These are phyloP conservation scores for Phylloporus scabripes DNA, from an alignment of 768 basidiomycete species.

Conservation along the genomic window DNA sequence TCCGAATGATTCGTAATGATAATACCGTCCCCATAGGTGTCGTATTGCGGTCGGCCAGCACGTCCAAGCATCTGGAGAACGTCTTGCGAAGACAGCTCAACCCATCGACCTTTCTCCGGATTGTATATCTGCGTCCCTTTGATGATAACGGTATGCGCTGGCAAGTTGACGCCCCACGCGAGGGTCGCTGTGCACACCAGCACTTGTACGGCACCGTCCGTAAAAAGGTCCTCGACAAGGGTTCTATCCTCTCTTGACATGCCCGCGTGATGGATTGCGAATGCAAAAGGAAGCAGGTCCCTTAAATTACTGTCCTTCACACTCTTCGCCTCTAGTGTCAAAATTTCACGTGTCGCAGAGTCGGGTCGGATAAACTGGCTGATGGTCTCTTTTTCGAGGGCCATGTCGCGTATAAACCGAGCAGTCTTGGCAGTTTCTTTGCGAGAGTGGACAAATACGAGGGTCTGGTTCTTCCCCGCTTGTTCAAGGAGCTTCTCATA, in stretches of 20 bases:
- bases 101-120: constrained; percentile 97
- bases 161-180: constrained; percentile 98
- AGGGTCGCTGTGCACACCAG: constrained; percentile 96
- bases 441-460: constrained; percentile 97
- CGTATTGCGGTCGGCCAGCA: constrained; percentile 95
- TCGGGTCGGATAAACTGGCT: constrained; percentile 94
- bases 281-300: constrained; percentile 93
- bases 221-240: constrained; percentile 91
- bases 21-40: constrained; percentile 95
- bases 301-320: constrained; percentile 79
- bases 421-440: constrained; percentile 99
- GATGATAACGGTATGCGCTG: constrained; percentile 97
- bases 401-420: constrained; percentile 88
- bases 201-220: constrained; percentile 87
- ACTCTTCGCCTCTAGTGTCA: constrained; percentile 76
- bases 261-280: constrained; percentile 96
- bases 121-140: constrained; percentile 99
- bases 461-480: constrained; percentile 80
- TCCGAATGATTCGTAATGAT: constrained; percentile 98
- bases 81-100: constrained; percentile 91
- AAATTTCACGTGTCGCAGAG: constrained; percentile 84
- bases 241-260: constrained; percentile 90
- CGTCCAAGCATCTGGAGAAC: constrained; percentile 98
- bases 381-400: constrained; percentile 94
- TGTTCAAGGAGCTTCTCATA: constrained; percentile 98